Conservation (phyloP, 306 rosid genomes). For the Neltuma alba region DNA sequence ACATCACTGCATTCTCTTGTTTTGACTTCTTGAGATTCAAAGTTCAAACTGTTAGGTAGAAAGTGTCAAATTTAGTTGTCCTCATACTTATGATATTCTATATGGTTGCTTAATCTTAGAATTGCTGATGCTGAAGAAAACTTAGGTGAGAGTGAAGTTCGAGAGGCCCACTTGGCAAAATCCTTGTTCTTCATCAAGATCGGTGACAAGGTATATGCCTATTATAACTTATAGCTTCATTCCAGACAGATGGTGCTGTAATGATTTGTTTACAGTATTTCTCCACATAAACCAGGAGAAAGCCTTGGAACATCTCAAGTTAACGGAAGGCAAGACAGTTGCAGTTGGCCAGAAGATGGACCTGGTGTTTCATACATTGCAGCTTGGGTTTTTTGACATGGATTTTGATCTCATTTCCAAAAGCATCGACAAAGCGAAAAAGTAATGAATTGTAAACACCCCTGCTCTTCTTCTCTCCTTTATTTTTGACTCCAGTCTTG, state of each 20-base stretch:
- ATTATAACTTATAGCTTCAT: slow-evolving; percentile 15
- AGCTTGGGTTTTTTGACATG: slow-evolving; percentile 94
- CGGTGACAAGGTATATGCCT: slow-evolving; percentile 76
- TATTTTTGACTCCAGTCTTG: slow-evolving; percentile 12
- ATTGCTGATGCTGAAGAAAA: slow-evolving; percentile 97
- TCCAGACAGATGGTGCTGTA: slow-evolving; percentile 20
- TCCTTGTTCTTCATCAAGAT: slow-evolving; percentile 85
- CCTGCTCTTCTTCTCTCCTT: slow-evolving; percentile 15
- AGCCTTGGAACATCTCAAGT: slow-evolving; percentile 89
- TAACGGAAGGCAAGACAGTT: slow-evolving; percentile 94
- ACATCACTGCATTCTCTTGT: background rate
- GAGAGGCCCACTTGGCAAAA: slow-evolving; percentile 97
- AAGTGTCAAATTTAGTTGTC: background rate
- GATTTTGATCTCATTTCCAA: slow-evolving; percentile 95
- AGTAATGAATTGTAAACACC: slow-evolving; percentile 32
- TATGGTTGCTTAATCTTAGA: slow-evolving; percentile 53
- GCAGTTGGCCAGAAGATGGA: slow-evolving; percentile 99
- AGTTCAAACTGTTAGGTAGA: slow-evolving; percentile 32
- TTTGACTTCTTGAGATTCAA: slow-evolving; percentile 28
- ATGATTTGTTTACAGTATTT: slow-evolving; percentile 13
- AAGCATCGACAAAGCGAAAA: slow-evolving; percentile 96
- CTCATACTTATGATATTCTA: slow-evolving; percentile 14
- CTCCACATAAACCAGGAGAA: slow-evolving; percentile 62
- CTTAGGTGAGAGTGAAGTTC: slow-evolving; percentile 98
- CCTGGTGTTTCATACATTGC: slow-evolving; percentile 83